Evolutionary conservation across 495 filamentous ascomycete species (phyloP).

Genomic region (Xylaria castorea): DNA sequence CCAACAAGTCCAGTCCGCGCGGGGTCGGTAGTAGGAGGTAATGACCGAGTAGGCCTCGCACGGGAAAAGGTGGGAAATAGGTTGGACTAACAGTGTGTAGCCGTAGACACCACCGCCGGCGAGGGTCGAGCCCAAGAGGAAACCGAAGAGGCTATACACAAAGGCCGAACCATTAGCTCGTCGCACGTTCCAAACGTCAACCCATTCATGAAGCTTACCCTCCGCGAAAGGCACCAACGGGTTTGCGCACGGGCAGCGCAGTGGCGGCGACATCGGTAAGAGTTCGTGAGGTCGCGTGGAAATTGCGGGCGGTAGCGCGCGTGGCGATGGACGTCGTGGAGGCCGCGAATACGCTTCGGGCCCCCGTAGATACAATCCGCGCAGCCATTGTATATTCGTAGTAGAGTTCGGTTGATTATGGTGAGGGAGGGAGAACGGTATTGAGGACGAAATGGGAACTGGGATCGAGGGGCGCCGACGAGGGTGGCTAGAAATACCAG

Average conservation of each 20-base stretch:
- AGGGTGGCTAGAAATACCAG: constrained; percentile 27
- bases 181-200: neutral
- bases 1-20: neutral
- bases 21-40: neutral
- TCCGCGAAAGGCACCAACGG: constrained; percentile 90
- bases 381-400: constrained; percentile 50
- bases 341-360: constrained; percentile 40
- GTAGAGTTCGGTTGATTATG: constrained; percentile 24
- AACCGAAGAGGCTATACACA: constrained; percentile 82
- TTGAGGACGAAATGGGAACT: neutral
- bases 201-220: constrained; percentile 65
- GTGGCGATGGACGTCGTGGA: constrained; percentile 32
- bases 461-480: constrained; percentile 17
- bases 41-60: neutral
- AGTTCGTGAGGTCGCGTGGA: constrained; percentile 56
- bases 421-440: neutral
- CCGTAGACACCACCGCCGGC: constrained; percentile 85
- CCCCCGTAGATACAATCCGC: constrained; percentile 48
- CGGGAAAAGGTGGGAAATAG: neutral
- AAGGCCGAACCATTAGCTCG: constrained; percentile 18
- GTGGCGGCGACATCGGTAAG: constrained; percentile 46
- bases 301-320: constrained; percentile 39
- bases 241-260: constrained; percentile 74
- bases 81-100: constrained; percentile 68
- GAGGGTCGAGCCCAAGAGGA: constrained; percentile 83